A percentile compares a stretch with the other conserved stretches of the same genome.
phyloP scores from a whole-genome alignment of 192 early-diverging fungal species.

The Entomortierella lignicola region DNA sequence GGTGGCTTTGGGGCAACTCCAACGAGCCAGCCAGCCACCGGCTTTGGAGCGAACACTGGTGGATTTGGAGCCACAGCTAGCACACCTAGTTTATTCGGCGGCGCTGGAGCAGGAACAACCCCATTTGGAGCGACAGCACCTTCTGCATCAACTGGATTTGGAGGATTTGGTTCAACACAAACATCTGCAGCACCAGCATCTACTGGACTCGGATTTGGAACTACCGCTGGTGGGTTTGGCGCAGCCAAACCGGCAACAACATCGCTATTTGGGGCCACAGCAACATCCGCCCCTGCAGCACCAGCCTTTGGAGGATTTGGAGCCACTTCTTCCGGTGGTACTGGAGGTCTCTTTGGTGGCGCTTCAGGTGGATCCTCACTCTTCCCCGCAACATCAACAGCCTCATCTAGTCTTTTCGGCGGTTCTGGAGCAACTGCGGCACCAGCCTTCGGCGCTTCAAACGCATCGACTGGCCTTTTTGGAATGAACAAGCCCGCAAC shows the following conservation, averaged over 20 bases:
- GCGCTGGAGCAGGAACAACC: constrained; percentile 17
- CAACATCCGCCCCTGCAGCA: constrained; percentile 29
- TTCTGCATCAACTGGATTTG: constrained; percentile 49
- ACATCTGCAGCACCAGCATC: constrained; percentile 38
- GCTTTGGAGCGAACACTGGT: constrained; percentile 49
- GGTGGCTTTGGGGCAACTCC: constrained; percentile 56
- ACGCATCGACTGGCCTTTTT: constrained; percentile 26
- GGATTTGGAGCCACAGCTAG: constrained; percentile 58
- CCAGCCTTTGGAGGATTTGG: constrained; percentile 48
- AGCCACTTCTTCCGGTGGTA: constrained; percentile 21
- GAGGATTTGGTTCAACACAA: constrained; percentile 59
- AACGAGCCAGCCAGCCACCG: constrained; percentile 54
- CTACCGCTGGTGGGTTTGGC: constrained; percentile 17
- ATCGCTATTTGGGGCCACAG: constrained; percentile 54
- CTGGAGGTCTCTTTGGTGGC: constrained; percentile 57
- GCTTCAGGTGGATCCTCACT: constrained; percentile 30
- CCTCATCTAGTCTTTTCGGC: constrained; percentile 41
- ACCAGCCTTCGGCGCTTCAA: constrained; percentile 28
- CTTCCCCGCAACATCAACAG: constrained; percentile 28
- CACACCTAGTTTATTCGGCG: constrained; percentile 57
- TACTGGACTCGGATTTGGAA: constrained; percentile 46
- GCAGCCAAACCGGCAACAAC: constrained; percentile 44
- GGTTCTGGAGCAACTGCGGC: constrained; percentile 38
- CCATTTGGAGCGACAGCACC: constrained; percentile 54
- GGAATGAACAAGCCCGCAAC: constrained; percentile 37